Evolutionary conservation across 2,329 filamentous ascomycete genomes (phyloP), one percentile per base, ranked within the genome.

Genomic region (Colletotrichum destructivum): DNA sequence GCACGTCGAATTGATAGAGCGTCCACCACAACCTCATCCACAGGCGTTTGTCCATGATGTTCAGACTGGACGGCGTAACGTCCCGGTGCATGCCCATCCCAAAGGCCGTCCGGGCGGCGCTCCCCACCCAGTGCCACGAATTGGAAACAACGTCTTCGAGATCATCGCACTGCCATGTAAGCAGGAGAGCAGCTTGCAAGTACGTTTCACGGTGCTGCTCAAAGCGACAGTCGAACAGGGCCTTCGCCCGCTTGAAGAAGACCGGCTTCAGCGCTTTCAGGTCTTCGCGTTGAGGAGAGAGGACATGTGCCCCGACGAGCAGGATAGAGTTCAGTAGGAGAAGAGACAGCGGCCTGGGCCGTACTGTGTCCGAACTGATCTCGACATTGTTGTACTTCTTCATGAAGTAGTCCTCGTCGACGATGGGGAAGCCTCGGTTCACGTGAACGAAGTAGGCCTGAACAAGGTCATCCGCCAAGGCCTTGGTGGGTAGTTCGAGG

Each of bases 91-190:
- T 88, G n/a, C 87, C 87, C 64, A 88, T 78, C 0, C 87, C 87
- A 0, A 86, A 84, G 2, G 87, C 87, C 44, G 85, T 87, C 6
- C 87, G 82, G 21, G 82, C 82, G 6, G 87, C 88, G 4, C 87
- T 81, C 2, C 88, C 88, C 8, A 88, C 81, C 87, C 87, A 89
- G 71, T 81, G 79, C 79, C 82, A 88, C 18, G 85, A 84, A 74
- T 89, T 89, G 49, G 86, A 85, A 5, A 86, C 80, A 8, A 89
- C 84, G 76, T 88, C 87, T 73, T 89, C 88, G 31, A 87, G 85
- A 16, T 85, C 84, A 60, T 89, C 86, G 1, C 86, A 85, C 73
- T 88, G 85, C 88, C 88, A 89, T 2, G 87, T 88, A 63, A 89
- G 75, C 1, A 89, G 81, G 26, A 89, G 78, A 2, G 87, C 86